Percentiles rank a stretch among this genome's conserved stretches.
Conservation (phyloP, 108 stramenopile genomes). For the Fragilaria crotonensis region DNA sequence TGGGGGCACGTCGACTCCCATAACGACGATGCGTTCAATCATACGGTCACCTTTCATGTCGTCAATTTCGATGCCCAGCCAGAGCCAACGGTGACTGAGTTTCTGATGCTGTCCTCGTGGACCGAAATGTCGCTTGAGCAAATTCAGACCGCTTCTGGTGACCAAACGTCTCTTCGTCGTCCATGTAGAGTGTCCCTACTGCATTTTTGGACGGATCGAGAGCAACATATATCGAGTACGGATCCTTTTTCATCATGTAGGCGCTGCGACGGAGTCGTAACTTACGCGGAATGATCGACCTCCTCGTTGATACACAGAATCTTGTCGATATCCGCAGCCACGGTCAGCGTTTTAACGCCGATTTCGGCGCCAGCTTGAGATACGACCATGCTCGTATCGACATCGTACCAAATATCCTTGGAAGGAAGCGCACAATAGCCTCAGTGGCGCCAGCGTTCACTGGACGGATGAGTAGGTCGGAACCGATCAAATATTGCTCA, state of each 20-base stretch:
- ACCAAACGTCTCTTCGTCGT: constrained; percentile 91
- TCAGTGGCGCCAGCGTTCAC: constrained; percentile 78
- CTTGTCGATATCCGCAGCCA: constrained; percentile 77
- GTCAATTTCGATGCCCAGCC: constrained; percentile 26
- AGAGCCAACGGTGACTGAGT: constrained; percentile 37
- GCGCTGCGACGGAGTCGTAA: constrained; percentile 89
- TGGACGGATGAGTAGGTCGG: constrained; percentile 95
- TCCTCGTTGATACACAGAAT: constrained; percentile 88
- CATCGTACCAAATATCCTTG: constrained; percentile 80
- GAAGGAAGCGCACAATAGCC: constrained; percentile 65
- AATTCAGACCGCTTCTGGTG: constrained; percentile 55
- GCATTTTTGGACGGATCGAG: constrained; percentile 65
- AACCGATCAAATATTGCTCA: constrained; percentile 92
- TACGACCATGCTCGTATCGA: constrained; percentile 57
- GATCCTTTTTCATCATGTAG: constrained; percentile 87
- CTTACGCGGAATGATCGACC: constrained; percentile 86
- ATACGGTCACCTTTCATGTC: constrained; percentile 21
- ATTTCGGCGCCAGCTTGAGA: constrained; percentile 27
- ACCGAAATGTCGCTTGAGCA: constrained; percentile 49
- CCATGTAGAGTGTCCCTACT: constrained; percentile 87
- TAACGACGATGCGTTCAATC: constrained; percentile 76
- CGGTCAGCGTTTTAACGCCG: constrained; percentile 27
- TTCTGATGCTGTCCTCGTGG: constrained; percentile 31
- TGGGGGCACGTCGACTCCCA: constrained; percentile 58
- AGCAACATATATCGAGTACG: constrained; percentile 94